Evolutionary conservation across 1,139 yeast species (phyloP).

Genomic region (Pneumocystis murina): DNA sequence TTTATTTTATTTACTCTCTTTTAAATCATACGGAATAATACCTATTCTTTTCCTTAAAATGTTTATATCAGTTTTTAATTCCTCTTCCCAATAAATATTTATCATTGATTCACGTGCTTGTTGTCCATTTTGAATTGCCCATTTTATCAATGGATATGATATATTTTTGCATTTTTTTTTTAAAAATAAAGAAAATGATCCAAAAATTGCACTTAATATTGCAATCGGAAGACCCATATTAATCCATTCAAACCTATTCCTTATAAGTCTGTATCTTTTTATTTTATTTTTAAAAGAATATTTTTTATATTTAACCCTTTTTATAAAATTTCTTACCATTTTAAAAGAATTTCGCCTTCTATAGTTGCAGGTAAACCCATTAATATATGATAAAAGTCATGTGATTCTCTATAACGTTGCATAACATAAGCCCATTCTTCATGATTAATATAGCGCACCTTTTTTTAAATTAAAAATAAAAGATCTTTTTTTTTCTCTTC

Average conservation of each 20-base stretch:
- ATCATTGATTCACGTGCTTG: constrained; percentile 54
- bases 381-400: constrained; percentile 88
- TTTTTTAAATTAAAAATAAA: constrained; percentile 1
- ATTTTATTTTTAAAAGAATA: too few species aligned
- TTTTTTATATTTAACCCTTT: too few species aligned
- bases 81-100: constrained; percentile 86
- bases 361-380: constrained; percentile 80
- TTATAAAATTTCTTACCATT: constrained; percentile 20
- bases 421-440: constrained; percentile 82
- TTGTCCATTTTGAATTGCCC: constrained; percentile 71
- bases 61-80: constrained; percentile 54
- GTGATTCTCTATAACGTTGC: constrained; percentile 90
- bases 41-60: constrained; percentile 38
- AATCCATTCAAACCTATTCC: constrained; percentile 63
- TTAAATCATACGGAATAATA: not conserved
- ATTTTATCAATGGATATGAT: constrained; percentile 18
- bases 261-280: too few species aligned
- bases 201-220: constrained; percentile 75
- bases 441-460: constrained; percentile 55
- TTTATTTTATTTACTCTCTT: not conserved
- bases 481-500: constrained; percentile 19
- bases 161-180: too few species aligned
- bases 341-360: constrained; percentile 91
- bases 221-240: constrained; percentile 94
- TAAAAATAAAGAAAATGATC: constrained; percentile 50